phyloP scores from a whole-genome alignment of 371 early-diverging fungal genomes.

The Fennellomyces sp. region DNA sequence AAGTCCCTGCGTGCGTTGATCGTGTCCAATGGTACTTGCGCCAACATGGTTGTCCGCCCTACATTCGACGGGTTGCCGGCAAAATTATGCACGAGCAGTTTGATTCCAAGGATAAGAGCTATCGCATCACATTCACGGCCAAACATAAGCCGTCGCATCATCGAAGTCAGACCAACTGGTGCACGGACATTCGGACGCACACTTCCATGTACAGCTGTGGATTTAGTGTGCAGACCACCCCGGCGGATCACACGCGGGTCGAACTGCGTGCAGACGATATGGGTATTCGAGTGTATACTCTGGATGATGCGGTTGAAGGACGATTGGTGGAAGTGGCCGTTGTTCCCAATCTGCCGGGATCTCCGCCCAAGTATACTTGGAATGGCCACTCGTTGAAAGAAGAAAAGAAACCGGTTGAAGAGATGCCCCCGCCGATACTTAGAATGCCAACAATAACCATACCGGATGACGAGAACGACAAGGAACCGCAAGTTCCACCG shows the following conservation, averaged over 20 bases:
- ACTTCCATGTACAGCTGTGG: conserved; percentile 40
- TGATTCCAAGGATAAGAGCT: conserved; percentile 26
- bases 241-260: conserved; percentile 24
- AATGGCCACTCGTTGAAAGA: conserved; percentile 12
- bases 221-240: conserved; percentile 23
- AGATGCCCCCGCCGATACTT: background rate
- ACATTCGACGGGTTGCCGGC: conserved; percentile 49
- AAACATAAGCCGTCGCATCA: conserved; percentile 43
- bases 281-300: conserved; percentile 45
- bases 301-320: conserved; percentile 33
- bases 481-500: no score
- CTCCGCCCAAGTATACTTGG: conserved; percentile 7
- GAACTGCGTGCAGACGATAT: conserved; percentile 33
- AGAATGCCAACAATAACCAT: background rate
- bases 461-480: no score
- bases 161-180: conserved; percentile 24
- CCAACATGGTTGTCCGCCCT: conserved; percentile 59
- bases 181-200: conserved; percentile 46
- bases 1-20: conserved; percentile 47
- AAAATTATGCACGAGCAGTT: conserved; percentile 36
- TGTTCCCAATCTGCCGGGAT: conserved; percentile 24
- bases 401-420: background rate
- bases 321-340: conserved; percentile 24
- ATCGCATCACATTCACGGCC: conserved; percentile 33
- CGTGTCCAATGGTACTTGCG: conserved; percentile 49